Evolutionary conservation across 148 eudicot species (phyloP), one percentile per base, ranked within the genome.

Genomic region (Selenicereus undatus): DNA sequence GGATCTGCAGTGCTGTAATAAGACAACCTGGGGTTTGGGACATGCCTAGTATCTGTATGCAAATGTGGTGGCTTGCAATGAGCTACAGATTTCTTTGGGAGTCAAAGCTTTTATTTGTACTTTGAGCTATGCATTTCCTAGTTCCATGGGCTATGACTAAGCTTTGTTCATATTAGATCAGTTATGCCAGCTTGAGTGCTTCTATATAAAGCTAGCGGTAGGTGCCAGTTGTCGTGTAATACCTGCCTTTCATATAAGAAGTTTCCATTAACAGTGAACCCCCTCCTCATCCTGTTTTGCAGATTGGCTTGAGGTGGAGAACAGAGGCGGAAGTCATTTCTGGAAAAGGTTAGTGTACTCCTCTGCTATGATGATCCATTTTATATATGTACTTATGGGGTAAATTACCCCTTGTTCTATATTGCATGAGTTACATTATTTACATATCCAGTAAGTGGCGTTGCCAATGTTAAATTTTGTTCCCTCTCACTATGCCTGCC

Each of bases 291-390:
- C 70, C 74, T 73, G 70, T 77, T 83, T 85, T 64, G 69, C 82
- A 95, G 99, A 87, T 95, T 90, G 98, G 98, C 79, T 87, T 95
- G 86, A 93, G 98, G 83, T 95, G 98, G 98, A 95, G 98, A 85
- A 91, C 93, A 26, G 97, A 93, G 83, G 93, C 91, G 66, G 98
- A 95, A 91, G 98, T 95, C 56, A 82, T 88, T 62, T 89, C 97
- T 83, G 98, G 98, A 77, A 95, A 95, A 93, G 98, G 98, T 94
- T 82, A 56, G 69, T 68, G 81, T 70, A 66, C 54, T 30, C 65
- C 73, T 7, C 36, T 62, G 56, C 60, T 22, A 45, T 32, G 5
- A 35, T 3, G 48, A 13, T 51, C 18, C 32, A 58, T 70, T 39
- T 43, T 43, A 42, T 56, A 27, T 29, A 30, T 3, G 27, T 81